Evolutionary conservation across 1,139 yeast genomes (phyloP), one percentile per base, ranked within the genome.

Genomic region (Blastobotrys proliferans): DNA sequence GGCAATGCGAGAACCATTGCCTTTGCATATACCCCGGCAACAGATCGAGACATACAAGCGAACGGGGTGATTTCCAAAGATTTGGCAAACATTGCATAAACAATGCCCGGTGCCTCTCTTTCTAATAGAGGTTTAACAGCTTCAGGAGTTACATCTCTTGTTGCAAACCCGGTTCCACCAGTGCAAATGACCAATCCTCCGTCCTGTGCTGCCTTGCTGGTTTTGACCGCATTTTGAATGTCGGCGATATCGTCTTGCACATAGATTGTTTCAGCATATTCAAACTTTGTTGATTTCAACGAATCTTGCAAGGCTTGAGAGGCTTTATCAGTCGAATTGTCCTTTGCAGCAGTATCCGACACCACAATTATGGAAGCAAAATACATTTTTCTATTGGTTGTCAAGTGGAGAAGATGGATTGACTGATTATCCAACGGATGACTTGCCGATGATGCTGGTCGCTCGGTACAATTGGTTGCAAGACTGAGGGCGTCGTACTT

Each of bases 91-190:
- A 74, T 72, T 6, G 66, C 68, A 35, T 70, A 73, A 4, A 69
- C 72, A 4, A 73, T 54, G 0, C 78, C 77, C 1, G 74, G 72
- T 0, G 77, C 76, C 30, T 66, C 62, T 40, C 58, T 63, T 16
- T 69, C 66, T 1, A 74, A 38, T 26, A 74, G 38, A 3, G 70
- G 66, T 41, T 48, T 56, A 4, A 74, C 56, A 2, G 76, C 76
- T 46, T 74, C 79, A 0, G 78, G 78, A 1, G 79, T 73, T 10
- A 63, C 56, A 52, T 74, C 79, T 6, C 63, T 52, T 3, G 51
- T 51, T 4, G 70, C 57, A 51, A 74, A 72, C 3, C 79, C 79
- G 0, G 79, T 74, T 0, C 79, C 78, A 4, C 79, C 79, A n/a
- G 68, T 58, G 0, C 74, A 67, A 10, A 73, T 35, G 11, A 72